Percentiles rank a stretch among this genome's conserved stretches.
Conservation (phyloP, 2,329 filamentous ascomycete species). For the Fusarium napiforme region DNA sequence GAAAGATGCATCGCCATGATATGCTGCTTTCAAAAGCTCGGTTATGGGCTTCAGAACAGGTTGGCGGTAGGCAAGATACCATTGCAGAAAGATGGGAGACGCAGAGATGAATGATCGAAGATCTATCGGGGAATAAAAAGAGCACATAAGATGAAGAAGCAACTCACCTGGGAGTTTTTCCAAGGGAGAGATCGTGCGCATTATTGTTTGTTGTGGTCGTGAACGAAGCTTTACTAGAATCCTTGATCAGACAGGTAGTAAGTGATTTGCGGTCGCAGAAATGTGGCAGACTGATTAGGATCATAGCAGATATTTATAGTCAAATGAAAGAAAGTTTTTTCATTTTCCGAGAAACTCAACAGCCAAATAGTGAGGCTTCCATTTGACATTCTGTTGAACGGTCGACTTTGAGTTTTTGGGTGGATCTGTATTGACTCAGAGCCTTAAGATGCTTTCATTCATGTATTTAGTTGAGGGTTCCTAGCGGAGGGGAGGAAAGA, state of each 20-base stretch:
- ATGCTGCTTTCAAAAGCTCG: background rate
- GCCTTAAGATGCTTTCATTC: background rate
- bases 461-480: background rate
- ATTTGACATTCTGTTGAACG: accelerated
- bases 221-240: background rate
- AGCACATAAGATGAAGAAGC: background rate
- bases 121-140: background rate
- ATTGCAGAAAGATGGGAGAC: background rate
- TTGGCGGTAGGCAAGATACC: background rate
- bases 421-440: background rate
- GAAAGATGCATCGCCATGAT: background rate
- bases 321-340: background rate
- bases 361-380: too few species aligned
- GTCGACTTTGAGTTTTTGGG: background rate
- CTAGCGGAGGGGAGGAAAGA: too few species aligned
- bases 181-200: accelerated
- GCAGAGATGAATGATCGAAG: background rate
- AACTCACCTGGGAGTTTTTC: background rate
- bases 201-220: background rate
- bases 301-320: background rate
- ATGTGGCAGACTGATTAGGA: too few species aligned
- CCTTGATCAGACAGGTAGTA: accelerated
- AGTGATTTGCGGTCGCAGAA: background rate
- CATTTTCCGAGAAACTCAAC: background rate
- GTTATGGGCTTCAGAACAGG: background rate